Evolutionary conservation across 768 basidiomycete genomes (phyloP), one percentile per base, ranked within the genome.

Genomic region (Rhizopogon salebrosus): DNA sequence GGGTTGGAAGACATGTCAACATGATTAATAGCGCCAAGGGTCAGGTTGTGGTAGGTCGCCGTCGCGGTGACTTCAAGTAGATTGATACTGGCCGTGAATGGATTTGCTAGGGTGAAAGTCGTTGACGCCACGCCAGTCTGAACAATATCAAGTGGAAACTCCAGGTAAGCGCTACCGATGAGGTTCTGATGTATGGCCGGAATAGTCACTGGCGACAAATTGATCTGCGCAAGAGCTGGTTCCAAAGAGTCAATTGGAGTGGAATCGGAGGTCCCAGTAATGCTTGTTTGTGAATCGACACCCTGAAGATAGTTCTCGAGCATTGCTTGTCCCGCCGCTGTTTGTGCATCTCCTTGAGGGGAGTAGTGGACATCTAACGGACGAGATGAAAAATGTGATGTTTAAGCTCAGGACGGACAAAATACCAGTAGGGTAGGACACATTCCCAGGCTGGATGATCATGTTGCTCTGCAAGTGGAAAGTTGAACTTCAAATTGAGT

Each of bases 261-360:
- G 3, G 85, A 81, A 36, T 59, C 71, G 1, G 70, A 73, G 11
- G 76, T 73, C 4, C 87, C 87, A 6, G 69, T 59, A 49, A 89
- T 87, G 4, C 72, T 71, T 1, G 81, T 82, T 41, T 72, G 69
- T 6, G 78, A 78, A 54, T 80, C 69, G 27, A 81, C 57, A 16
- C 84, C 87, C 67, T 85, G 80, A n/a, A 89, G 64, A 60, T 80
- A 89, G 62, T 85, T 83, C 65, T 85, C 78, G 42, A 89, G 73
- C 54, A 89, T 62, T 8, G 62, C 60, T 49, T 72, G 74, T 20
- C 87, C 86, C 1, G 83, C 78, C 1, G 73, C 60, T n/a, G 71
- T 65, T 48, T 65, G 42, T 6, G 81, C 79, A 20, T 61, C 68
- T 6, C 80, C 81, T 55, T 82, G 79, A 0, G 83, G 81, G 9